Evolutionary conservation across 2,329 filamentous ascomycete genomes (phyloP).

Genomic region (Geosmithia morbida): DNA sequence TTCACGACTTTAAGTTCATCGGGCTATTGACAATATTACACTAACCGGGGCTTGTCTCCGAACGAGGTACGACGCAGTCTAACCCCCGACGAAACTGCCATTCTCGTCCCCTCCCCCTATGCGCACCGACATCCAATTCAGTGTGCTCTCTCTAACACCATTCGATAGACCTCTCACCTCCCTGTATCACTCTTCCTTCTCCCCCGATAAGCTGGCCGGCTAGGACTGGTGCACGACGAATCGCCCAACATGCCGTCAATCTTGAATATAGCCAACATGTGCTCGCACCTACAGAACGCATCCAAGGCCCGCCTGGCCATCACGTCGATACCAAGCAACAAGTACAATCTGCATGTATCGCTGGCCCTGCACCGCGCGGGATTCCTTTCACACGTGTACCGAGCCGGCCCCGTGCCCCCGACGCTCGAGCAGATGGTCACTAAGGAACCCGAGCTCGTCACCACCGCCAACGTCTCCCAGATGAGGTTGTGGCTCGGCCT

Average conservation of each 20-base stretch:
- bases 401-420: conserved; percentile 45
- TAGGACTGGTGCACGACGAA: background rate
- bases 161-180: background rate
- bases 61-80: too few species aligned
- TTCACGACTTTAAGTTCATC: too few species aligned
- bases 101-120: too few species aligned
- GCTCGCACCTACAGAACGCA: conserved; percentile 84
- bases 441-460: conserved; percentile 41
- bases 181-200: background rate
- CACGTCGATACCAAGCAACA: conserved; percentile 69
- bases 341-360: conserved; percentile 62
- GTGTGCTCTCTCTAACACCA: background rate
- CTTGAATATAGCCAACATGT: conserved; percentile 62
- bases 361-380: conserved; percentile 71
- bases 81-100: too few species aligned
- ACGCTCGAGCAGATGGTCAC: conserved; percentile 28
- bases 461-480: conserved; percentile 54
- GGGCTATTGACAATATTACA: too few species aligned
- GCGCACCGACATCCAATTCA: background rate
- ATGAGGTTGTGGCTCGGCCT: conserved; percentile 76
- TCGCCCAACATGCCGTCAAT: conserved; percentile 30
- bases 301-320: conserved; percentile 70
- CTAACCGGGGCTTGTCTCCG: too few species aligned
- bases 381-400: conserved; percentile 67
- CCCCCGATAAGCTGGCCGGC: background rate